Evolutionary conservation across 2,329 filamentous ascomycete genomes (phyloP).

Genomic region (Trichoderma koningiopsis): DNA sequence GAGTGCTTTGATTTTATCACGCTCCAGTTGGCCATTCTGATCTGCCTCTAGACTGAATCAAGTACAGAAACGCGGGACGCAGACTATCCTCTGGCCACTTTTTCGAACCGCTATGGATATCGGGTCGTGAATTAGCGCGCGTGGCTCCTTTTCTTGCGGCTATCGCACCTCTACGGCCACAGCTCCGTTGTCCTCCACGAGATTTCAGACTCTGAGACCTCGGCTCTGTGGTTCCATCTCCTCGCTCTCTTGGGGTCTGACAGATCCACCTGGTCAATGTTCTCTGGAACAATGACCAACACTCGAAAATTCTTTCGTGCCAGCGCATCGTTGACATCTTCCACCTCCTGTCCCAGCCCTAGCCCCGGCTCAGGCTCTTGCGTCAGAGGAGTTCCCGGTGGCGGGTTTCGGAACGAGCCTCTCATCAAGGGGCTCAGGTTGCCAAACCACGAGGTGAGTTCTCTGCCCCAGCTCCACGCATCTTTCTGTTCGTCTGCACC

Average conservation of each 20-base stretch:
- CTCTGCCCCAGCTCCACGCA: constrained; percentile 75
- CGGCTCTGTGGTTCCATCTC: constrained; percentile 69
- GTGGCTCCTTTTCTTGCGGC: neutral
- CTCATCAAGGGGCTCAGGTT: constrained; percentile 82
- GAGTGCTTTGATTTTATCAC: constrained; percentile 9
- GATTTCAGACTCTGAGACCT: constrained; percentile 44
- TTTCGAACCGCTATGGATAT: neutral
- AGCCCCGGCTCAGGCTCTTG: constrained; percentile 48
- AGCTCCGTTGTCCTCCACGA: constrained; percentile 70
- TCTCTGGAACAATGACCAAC: constrained; percentile 76
- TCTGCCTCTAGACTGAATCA: neutral
- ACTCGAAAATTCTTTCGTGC: constrained; percentile 79
- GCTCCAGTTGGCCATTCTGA: neutral
- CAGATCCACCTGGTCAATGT: constrained; percentile 75
- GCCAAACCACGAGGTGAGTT: constrained; percentile 86
- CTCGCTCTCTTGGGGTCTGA: constrained; percentile 63
- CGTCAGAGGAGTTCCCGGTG: constrained; percentile 64
- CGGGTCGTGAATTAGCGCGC: neutral
- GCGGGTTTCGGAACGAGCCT: constrained; percentile 72
- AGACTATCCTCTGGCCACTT: neutral
- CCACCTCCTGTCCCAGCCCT: constrained; percentile 64
- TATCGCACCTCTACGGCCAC: constrained; percentile 57
- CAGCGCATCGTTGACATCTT: constrained; percentile 68
- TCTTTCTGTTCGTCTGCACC: neutral
- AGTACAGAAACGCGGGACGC: neutral